Evolutionary conservation across 75 land plant species (phyloP).

Genomic region (Sequoiadendron giganteum): DNA sequence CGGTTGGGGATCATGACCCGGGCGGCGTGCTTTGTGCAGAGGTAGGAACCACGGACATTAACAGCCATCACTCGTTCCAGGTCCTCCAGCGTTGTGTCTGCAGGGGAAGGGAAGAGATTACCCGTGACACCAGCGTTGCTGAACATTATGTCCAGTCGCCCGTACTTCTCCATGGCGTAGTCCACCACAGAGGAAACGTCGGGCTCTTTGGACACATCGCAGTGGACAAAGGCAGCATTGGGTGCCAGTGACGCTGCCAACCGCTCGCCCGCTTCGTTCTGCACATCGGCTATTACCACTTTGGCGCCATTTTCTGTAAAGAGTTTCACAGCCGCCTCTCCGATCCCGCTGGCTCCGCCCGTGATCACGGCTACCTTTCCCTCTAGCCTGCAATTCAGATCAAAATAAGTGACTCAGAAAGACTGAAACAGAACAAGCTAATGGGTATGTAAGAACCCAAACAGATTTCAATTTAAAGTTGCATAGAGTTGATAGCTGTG

Average conservation of each 20-base stretch:
- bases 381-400: slow-evolving; percentile 26
- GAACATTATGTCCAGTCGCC: slow-evolving; percentile 45
- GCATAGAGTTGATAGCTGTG: too few relatives aligned
- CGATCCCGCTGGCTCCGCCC: slow-evolving; percentile 75
- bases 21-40: slow-evolving; percentile 20
- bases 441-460: too few relatives aligned
- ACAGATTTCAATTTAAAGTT: too few relatives aligned
- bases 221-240: slow-evolving; percentile 19
- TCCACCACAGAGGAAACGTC: slow-evolving; percentile 32
- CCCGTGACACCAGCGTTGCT: slow-evolving; percentile 59
- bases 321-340: slow-evolving; percentile 44
- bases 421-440: too few relatives aligned
- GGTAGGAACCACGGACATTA: slow-evolving; percentile 12
- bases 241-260: slow-evolving; percentile 14
- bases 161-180: slow-evolving; percentile 24
- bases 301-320: slow-evolving; percentile 57
- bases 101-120: slow-evolving; percentile 17
- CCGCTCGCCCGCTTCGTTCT: slow-evolving; percentile 32
- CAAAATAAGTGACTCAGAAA: too few relatives aligned
- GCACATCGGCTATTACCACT: slow-evolving; percentile 60
- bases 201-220: slow-evolving; percentile 39
- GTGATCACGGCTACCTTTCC: slow-evolving; percentile 61
- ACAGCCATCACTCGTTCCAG: slow-evolving; percentile 5
- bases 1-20: neutral
- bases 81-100: slow-evolving; percentile 11